Evolutionary conservation across 805 yeast species (phyloP).

Genomic region (Schwanniomyces vanrijiae): DNA sequence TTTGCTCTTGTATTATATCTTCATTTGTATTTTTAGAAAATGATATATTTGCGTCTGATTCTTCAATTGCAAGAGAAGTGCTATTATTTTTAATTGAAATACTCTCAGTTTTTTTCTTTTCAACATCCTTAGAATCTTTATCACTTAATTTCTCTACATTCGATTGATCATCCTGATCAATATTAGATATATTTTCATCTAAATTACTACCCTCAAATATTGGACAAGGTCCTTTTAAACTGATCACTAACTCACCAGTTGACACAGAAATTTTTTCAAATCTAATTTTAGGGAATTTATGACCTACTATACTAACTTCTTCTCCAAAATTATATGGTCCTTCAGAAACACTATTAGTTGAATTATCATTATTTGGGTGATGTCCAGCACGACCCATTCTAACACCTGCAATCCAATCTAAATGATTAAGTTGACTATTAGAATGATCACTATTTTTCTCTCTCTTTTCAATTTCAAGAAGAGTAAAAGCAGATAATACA

Average conservation of each 20-base stretch:
- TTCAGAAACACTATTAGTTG: slow-evolving; percentile 13
- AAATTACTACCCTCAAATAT: background rate
- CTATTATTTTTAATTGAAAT: background rate
- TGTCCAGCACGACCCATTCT: slow-evolving; percentile 61
- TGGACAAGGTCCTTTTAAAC: slow-evolving; percentile 63
- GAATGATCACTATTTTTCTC: slow-evolving; percentile 31
- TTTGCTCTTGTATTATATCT: slow-evolving; percentile 45
- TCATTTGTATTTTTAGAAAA: slow-evolving; percentile 5
- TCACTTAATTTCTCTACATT: background rate
- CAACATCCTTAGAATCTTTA: slow-evolving; percentile 4
- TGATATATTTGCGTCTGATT: slow-evolving; percentile 1
- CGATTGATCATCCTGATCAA: slow-evolving; percentile 2
- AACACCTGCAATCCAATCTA: slow-evolving; percentile 94
- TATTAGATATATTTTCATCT: background rate
- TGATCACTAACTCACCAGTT: slow-evolving; percentile 73
- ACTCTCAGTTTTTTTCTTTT: slow-evolving; percentile 2
- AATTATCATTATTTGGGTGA: slow-evolving; percentile 19
- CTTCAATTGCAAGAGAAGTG: slow-evolving; percentile 1
- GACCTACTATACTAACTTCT: slow-evolving; percentile 86
- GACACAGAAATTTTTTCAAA: slow-evolving; percentile 89
- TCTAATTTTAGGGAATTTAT: slow-evolving; percentile 79
- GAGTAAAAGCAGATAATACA: slow-evolving; percentile 36
- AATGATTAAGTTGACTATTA: slow-evolving; percentile 57
- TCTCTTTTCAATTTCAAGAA: slow-evolving; percentile 34
- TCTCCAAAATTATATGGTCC: slow-evolving; percentile 75